Base-by-base conservation (phyloP, 129 eudicot species). In the Saposhnikovia divaricata region DNA sequence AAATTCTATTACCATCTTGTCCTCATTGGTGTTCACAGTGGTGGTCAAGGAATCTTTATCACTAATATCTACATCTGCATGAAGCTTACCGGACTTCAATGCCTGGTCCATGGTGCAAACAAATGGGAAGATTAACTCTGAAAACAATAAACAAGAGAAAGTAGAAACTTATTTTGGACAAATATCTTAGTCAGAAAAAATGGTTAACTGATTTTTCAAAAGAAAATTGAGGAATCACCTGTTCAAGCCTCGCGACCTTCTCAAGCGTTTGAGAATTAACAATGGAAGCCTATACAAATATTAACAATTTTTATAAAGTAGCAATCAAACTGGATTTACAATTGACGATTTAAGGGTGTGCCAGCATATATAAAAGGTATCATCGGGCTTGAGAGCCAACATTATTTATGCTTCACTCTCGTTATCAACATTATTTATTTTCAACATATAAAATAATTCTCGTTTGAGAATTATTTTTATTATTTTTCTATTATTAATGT, bases 171-270 rank as follows among this genome's bases (percentile, higher is more conserved):
- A 50, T 16, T 53, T 19, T 11, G 68, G 12, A 59, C 68, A 59
- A 59, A 59, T 25, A 28, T 57, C 7, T 21, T 4, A 57, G 11
- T 57, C 66, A 28, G n/a, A 59, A 23, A 9, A 34, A 59, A 59
- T 6, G 9, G 28, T 59, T 59, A 59, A n/a, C n/a, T 1, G 12
- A 23, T n/a, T 59, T 23, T 21, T 59, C 31, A 38, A 59, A 25
- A 59, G 28, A 59, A 9, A 2, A 61, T 0, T n/a, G 70, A 61
- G 21, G 72, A 39, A 55, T 82, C 80, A 92, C 98, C 98, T 95
- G 85, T 85, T 95, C 98, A 86, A 95, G 97, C 84, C 96, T 89
- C 71, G 98, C 98, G 53, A 95, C 98, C 85, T 95, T 97, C 81
- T 94, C 98, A 72, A 92, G 97, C n/a, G 48, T 45, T 45, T 45